Conservation (phyloP, 176 grass and related monocot genomes). For the Cenchrus purpureus region DNA sequence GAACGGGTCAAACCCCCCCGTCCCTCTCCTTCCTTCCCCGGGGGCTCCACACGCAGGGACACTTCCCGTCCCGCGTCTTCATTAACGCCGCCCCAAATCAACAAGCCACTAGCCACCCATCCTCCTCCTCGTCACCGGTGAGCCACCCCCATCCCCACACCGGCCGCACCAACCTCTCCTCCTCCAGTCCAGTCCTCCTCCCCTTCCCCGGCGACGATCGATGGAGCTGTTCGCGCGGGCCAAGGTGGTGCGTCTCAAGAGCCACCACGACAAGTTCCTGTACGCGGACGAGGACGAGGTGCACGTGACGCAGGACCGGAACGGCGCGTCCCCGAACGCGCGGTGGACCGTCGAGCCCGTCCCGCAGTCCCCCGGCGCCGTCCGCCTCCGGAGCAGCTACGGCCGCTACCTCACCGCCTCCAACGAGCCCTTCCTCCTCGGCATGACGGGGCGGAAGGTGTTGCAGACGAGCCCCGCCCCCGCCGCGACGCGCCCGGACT, state of each 20-base stretch:
- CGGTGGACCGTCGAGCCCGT: constrained; percentile 79
- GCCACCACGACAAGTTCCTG: constrained; percentile 89
- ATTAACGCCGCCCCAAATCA: constrained; percentile 13
- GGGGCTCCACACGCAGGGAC: neutral
- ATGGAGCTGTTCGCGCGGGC: constrained; percentile 83
- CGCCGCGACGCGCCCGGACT: constrained; percentile 36
- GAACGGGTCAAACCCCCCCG: constrained; percentile 30
- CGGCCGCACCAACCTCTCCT: neutral
- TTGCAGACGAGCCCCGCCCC: constrained; percentile 40
- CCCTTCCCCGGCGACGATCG: neutral
- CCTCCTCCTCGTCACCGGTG: constrained; percentile 15
- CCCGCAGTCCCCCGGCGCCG: neutral
- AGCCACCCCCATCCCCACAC: too few species aligned
- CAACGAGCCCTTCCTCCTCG: constrained; percentile 71
- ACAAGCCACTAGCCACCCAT: neutral
- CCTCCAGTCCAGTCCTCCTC: neutral
- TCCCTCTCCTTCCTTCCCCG: too few species aligned
- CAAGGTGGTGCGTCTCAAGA: constrained; percentile 81
- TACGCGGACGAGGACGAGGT: constrained; percentile 89
- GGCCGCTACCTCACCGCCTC: constrained; percentile 87
- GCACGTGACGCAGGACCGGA: constrained; percentile 70
- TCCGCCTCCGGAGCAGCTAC: constrained; percentile 64
- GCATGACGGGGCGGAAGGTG: constrained; percentile 78
- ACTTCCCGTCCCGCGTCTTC: neutral
- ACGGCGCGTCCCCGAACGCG: constrained; percentile 55